A percentile compares a stretch with the other conserved stretches of the same genome.
These are phyloP conservation scores for Lentinus brumalis DNA, from an alignment of 768 basidiomycete species.

Conservation along the genomic window DNA sequence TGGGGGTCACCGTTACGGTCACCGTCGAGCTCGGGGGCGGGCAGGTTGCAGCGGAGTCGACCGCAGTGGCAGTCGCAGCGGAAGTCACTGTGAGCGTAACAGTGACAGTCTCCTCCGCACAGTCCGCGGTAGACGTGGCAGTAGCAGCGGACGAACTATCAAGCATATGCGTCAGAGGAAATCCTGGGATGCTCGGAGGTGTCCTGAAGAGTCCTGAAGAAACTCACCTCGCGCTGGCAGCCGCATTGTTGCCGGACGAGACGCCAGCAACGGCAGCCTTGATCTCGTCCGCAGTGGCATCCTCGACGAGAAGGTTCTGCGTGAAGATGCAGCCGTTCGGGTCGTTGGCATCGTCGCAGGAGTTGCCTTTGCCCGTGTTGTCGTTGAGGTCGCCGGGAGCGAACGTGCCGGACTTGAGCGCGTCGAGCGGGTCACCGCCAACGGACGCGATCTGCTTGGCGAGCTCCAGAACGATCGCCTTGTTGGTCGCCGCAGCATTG, in stretches of 20 bases:
- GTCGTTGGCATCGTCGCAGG: constrained; percentile 45
- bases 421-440: constrained; percentile 61
- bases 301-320: constrained; percentile 56
- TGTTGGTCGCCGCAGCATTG: constrained; percentile 61
- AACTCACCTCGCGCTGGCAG: constrained; percentile 1
- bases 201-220: background rate
- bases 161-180: background rate
- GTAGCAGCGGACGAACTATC: constrained; percentile 18
- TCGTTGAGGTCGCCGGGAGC: constrained; percentile 56
- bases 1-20: constrained; percentile 14
- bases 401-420: constrained; percentile 63
- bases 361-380: constrained; percentile 46
- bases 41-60: constrained; percentile 10
- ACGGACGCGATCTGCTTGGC: constrained; percentile 65
- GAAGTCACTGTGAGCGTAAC: constrained; percentile 24
- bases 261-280: constrained; percentile 48
- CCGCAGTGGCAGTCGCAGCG: constrained; percentile 21
- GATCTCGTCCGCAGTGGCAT: constrained; percentile 61
- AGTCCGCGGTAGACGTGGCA: constrained; percentile 22
- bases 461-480: constrained; percentile 60
- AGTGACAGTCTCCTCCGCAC: constrained; percentile 20
- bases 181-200: background rate
- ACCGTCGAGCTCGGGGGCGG: constrained; percentile 16
- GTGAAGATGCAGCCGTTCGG: constrained; percentile 63
- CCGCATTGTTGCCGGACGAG: background rate